Evolutionary conservation across 345 rosid genomes (phyloP).

Genomic region (Balakata baccata): DNA sequence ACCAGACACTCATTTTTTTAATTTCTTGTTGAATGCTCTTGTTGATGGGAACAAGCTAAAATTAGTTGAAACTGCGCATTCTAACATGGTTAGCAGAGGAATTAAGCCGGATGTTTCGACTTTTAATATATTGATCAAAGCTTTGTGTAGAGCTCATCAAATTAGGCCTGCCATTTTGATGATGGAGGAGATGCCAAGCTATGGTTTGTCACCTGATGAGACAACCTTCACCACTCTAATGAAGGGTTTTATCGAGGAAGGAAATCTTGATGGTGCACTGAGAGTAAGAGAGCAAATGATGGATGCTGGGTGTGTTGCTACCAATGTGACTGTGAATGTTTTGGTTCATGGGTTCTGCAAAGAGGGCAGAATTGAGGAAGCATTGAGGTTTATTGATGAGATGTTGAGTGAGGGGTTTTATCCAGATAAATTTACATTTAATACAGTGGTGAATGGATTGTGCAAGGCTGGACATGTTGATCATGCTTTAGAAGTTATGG

Average conservation of each 20-base stretch:
- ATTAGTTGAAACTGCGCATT: conserved; percentile 64
- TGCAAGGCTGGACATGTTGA: conserved; percentile 74
- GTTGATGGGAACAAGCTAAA: conserved; percentile 74
- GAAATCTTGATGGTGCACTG: conserved; percentile 70
- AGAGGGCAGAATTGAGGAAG: conserved; percentile 67
- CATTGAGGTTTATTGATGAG: conserved; percentile 59
- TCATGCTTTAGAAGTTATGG: conserved; percentile 78
- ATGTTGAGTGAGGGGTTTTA: conserved; percentile 61
- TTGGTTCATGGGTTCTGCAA: conserved; percentile 83
- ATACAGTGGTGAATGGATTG: conserved; percentile 77
- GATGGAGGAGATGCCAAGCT: conserved; percentile 83
- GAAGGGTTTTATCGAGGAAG: conserved; percentile 85
- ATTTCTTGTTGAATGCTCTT: conserved; percentile 69
- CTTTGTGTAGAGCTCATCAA: conserved; percentile 82
- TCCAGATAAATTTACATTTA: conserved; percentile 78
- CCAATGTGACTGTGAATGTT: conserved; percentile 71
- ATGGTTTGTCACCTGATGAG: conserved; percentile 73
- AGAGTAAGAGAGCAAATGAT: conserved; percentile 63
- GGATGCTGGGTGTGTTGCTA: conserved; percentile 47
- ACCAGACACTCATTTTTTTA: conserved; percentile 61
- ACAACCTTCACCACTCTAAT: conserved; percentile 78
- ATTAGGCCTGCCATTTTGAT: conserved; percentile 74
- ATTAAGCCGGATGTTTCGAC: conserved; percentile 77
- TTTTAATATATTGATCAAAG: conserved; percentile 75
- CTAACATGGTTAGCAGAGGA: conserved; percentile 52